These are phyloP conservation scores for Ustilago loliicola DNA, from an alignment of 1,284 basidiomycete genomes.

Conservation along the genomic window DNA sequence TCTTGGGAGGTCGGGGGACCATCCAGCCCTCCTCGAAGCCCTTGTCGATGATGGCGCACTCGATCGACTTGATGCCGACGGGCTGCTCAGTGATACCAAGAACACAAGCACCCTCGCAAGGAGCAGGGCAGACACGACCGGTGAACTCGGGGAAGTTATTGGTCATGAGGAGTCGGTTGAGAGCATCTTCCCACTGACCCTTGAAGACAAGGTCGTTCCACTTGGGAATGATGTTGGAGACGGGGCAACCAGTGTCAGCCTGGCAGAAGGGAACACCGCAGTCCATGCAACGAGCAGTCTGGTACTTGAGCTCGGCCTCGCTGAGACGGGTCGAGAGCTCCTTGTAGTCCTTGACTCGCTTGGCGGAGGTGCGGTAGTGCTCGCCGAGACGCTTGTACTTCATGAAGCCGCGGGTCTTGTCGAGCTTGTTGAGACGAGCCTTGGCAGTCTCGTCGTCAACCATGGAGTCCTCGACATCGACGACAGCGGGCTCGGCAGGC, in stretches of 20 bases:
- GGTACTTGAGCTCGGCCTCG: constrained; percentile 68
- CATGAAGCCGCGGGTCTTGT: constrained; percentile 69
- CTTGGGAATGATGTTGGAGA: constrained; percentile 68
- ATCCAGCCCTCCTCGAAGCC: constrained; percentile 67
- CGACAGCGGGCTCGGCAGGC: constrained; percentile 61
- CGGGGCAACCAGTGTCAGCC: constrained; percentile 68
- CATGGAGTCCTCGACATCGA: constrained; percentile 68
- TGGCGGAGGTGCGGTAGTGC: constrained; percentile 65
- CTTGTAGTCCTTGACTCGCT: constrained; percentile 68
- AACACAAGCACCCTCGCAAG: constrained; percentile 68
- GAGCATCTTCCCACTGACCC: constrained; percentile 67
- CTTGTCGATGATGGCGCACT: constrained; percentile 69
- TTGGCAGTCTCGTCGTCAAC: constrained; percentile 67
- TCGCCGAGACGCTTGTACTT: constrained; percentile 69
- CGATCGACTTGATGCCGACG: constrained; percentile 68
- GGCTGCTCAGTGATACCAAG: constrained; percentile 67
- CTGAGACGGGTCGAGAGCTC: constrained; percentile 66
- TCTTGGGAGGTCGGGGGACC: constrained; percentile 61
- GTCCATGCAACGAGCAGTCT: constrained; percentile 70
- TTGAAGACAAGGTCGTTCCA: constrained; percentile 70
- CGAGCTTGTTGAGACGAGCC: constrained; percentile 64
- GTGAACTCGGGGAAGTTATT: constrained; percentile 70
- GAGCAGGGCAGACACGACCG: constrained; percentile 69
- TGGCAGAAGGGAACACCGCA: constrained; percentile 70
- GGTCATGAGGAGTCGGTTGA: constrained; percentile 66